A percentile compares a stretch with the other conserved stretches of the same genome.
phyloP scores from a whole-genome alignment of 2,329 filamentous ascomycete species.

The Fusarium cicatricum region DNA sequence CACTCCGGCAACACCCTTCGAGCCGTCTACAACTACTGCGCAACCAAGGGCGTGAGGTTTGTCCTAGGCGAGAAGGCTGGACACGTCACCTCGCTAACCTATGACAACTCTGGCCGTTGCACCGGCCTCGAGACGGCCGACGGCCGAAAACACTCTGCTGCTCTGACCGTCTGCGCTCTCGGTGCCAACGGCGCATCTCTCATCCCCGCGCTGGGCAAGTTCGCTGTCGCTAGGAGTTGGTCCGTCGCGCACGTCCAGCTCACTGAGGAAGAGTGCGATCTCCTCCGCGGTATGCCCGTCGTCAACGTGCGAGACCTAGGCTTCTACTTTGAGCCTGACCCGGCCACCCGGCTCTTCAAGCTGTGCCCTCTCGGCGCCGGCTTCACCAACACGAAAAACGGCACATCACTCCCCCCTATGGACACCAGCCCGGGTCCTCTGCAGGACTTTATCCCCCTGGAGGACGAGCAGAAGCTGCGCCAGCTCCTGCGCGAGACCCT shows the following conservation, averaged over 20 bases:
- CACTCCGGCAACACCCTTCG: conserved; percentile 7
- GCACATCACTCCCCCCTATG: conserved; percentile 2
- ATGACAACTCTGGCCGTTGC: not conserved
- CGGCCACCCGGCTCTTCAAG: conserved; percentile 14
- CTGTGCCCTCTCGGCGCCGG: conserved; percentile 16
- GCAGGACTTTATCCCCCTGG: conserved; percentile 14
- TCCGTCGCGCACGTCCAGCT: conserved; percentile 18
- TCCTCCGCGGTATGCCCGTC: conserved; percentile 13
- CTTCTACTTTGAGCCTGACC: conserved; percentile 15
- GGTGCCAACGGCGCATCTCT: conserved; percentile 4
- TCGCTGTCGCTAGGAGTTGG: conserved; percentile 4
- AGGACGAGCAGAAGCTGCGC: conserved; percentile 10
- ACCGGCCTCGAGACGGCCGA: conserved; percentile 8
- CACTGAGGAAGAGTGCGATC: conserved; percentile 8
- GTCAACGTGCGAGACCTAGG: conserved; percentile 11
- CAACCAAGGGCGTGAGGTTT: conserved; percentile 7
- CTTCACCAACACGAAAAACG: conserved; percentile 10
- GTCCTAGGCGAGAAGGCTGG: conserved; percentile 8
- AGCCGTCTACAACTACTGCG: conserved; percentile 3
- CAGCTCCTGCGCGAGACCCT: conserved; percentile 16
- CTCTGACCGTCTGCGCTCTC: conserved; percentile 7
- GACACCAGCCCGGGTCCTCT: not conserved
- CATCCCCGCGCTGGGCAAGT: not conserved
- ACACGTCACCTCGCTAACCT: conserved; percentile 1
- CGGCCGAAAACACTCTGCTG: not conserved